Conservation (phyloP, 192 early-diverging fungal genomes). For the Backusella morwellensis region DNA sequence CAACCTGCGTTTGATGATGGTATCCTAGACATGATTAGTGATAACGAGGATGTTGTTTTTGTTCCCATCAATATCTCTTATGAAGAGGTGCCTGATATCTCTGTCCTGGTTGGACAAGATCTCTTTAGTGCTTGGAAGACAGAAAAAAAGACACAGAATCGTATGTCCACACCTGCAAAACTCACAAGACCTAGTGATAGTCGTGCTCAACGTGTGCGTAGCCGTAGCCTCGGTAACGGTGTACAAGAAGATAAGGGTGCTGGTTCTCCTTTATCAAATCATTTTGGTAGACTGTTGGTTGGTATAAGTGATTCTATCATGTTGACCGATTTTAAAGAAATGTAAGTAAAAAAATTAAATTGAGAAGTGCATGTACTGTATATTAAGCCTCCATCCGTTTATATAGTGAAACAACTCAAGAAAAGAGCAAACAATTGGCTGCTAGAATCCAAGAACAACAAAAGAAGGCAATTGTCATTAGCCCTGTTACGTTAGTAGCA, state of each 20-base stretch:
- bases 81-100: constrained; percentile 16
- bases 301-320: not conserved
- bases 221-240: constrained; percentile 8
- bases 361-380: not conserved
- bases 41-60: constrained; percentile 8
- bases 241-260: not conserved
- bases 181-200: constrained; percentile 10
- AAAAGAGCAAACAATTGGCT: not conserved
- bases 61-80: constrained; percentile 17
- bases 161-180: constrained; percentile 13
- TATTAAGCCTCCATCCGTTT: not conserved
- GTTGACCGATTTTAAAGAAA: not conserved
- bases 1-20: constrained; percentile 11
- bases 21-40: constrained; percentile 3
- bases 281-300: constrained; percentile 10
- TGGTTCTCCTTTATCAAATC: not conserved
- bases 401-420: not conserved
- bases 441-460: constrained; percentile 1
- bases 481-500: constrained; percentile 10
- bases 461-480: not conserved
- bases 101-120: not conserved
- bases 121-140: not conserved
- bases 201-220: constrained; percentile 1
- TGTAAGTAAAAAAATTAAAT: too few relatives aligned
- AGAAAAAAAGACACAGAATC: not conserved